phyloP scores from a whole-genome alignment of 73 alveolate genomes.

The Stentor coeruleus region DNA sequence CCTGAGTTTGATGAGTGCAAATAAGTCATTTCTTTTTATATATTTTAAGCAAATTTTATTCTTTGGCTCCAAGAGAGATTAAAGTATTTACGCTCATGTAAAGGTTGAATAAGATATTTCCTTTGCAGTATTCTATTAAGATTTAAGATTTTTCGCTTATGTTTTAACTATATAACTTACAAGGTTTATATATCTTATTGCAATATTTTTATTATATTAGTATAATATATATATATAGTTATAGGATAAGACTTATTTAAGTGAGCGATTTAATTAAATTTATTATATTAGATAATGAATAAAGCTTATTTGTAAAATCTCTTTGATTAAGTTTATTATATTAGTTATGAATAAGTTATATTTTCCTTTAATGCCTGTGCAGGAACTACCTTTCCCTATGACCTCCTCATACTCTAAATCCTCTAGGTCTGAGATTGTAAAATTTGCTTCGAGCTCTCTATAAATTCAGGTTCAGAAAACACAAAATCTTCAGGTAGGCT shows the following conservation, averaged over 20 bases:
- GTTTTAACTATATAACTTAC: slow-evolving; percentile 56
- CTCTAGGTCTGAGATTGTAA: background rate
- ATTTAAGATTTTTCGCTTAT: slow-evolving; percentile 56
- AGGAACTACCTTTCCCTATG: slow-evolving; percentile 63
- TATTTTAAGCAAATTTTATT: slow-evolving; percentile 41
- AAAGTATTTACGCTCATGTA: slow-evolving; percentile 46
- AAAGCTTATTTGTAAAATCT: no score
- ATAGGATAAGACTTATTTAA: slow-evolving; percentile 32
- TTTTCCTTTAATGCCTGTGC: slow-evolving; percentile 70
- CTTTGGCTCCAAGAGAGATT: slow-evolving; percentile 52
- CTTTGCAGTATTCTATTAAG: slow-evolving; percentile 62
- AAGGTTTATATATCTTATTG: slow-evolving; percentile 63
- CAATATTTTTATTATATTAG: no score
- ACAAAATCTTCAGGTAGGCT: background rate
- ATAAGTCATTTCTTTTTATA: slow-evolving; percentile 60
- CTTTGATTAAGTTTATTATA: no score
- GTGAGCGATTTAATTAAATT: slow-evolving; percentile 76
- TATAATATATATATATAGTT: no score
- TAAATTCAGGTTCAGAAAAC: background rate
- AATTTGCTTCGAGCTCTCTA: background rate
- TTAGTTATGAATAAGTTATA: no score
- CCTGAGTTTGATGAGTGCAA: slow-evolving; percentile 74
- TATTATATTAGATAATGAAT: no score
- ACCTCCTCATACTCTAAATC: slow-evolving; percentile 45
- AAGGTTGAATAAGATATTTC: slow-evolving; percentile 54